Percentiles rank a stretch among this genome's conserved stretches.
These are phyloP conservation scores for Amborella trichopoda DNA, from an alignment of 164 flowering plant genomes.

Conservation along the genomic window DNA sequence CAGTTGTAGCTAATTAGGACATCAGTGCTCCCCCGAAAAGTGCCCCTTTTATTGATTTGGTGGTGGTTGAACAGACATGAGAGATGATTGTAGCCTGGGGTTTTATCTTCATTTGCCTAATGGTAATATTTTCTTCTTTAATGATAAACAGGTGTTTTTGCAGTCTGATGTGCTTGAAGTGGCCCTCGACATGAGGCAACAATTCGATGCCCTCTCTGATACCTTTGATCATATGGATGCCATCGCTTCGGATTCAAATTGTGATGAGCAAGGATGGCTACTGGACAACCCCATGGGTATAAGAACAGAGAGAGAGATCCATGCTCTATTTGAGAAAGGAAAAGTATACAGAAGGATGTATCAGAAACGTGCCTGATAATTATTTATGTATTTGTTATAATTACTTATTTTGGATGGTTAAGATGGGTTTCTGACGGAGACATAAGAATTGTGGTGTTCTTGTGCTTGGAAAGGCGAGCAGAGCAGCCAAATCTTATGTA, in stretches of 20 bases:
- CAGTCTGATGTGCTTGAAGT: conserved; percentile 88
- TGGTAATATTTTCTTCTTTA: not conserved
- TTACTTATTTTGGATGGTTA: too few species aligned
- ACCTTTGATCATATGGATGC: conserved; percentile 36
- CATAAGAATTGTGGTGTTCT: too few species aligned
- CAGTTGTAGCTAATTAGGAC: too few species aligned
- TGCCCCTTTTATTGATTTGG: too few species aligned
- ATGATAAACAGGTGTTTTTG: conserved; percentile 42
- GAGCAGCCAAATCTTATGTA: too few species aligned
- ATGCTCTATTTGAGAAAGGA: conserved; percentile 82
- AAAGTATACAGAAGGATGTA: conserved; percentile 77
- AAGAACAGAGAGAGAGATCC: conserved; percentile 89
- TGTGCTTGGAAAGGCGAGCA: too few species aligned
- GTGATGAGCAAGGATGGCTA: conserved; percentile 73
- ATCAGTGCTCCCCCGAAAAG: too few species aligned
- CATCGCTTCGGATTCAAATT: conserved; percentile 20
- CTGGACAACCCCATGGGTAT: conserved; percentile 76
- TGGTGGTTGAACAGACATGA: too few species aligned
- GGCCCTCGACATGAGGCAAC: conserved; percentile 71
- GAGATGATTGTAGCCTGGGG: too few species aligned
- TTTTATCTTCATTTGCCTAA: not conserved
- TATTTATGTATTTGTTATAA: too few species aligned
- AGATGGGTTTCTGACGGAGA: too few species aligned
- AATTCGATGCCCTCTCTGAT: conserved; percentile 44
- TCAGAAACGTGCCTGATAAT: too few species aligned